Conservation (phyloP, 768 basidiomycete genomes). For the Termitomyces sp. region DNA sequence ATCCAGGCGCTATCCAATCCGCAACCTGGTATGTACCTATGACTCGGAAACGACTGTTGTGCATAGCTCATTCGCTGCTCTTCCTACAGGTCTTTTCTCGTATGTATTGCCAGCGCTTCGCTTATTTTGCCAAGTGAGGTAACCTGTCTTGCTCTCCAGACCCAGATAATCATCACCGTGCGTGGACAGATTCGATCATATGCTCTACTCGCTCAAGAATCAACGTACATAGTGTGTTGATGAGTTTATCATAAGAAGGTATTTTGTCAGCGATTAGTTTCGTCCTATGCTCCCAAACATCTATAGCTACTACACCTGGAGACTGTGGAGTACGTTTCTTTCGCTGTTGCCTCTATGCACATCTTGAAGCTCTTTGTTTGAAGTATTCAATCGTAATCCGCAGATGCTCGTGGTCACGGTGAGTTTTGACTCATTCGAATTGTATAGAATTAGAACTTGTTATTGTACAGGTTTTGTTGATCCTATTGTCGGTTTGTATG, state of each 20-base stretch:
- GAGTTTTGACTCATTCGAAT: neutral
- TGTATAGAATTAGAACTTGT: neutral
- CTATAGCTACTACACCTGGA: neutral
- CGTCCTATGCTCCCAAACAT: no score
- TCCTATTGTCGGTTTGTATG: neutral
- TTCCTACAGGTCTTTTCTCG: neutral
- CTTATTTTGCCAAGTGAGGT: no score
- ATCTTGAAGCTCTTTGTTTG: neutral
- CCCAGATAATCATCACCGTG: neutral
- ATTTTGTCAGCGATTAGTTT: no score
- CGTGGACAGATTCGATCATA: neutral
- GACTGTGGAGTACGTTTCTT: neutral
- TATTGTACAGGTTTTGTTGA: neutral
- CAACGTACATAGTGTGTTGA: neutral
- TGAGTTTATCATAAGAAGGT: neutral
- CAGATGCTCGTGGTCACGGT: neutral
- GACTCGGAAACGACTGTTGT: neutral
- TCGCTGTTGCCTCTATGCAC: neutral
- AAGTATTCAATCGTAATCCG: neutral
- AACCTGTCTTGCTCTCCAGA: neutral
- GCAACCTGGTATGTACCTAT: conserved; percentile 2
- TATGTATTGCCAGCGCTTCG: neutral
- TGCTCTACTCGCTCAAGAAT: no score
- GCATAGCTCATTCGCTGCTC: neutral
- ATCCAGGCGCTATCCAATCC: neutral